Evolutionary conservation across 2,329 filamentous ascomycete species (phyloP).

Genomic region (Sporothrix humicola): DNA sequence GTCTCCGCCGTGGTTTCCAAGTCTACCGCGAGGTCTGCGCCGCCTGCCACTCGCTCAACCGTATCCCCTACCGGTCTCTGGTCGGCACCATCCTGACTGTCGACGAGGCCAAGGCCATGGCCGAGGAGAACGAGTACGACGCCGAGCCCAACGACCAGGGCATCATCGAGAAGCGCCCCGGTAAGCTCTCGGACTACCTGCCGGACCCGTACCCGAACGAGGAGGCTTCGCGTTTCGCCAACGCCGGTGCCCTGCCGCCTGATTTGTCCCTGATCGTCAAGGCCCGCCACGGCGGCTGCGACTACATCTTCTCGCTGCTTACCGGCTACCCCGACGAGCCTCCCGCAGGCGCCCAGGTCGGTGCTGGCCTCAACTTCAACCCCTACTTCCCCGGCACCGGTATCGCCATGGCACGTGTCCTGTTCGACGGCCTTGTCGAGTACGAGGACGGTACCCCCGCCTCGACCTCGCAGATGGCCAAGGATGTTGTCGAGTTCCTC

Average conservation of each 20-base stretch:
- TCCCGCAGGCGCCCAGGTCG: conserved; percentile 84
- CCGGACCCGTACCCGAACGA: conserved; percentile 98
- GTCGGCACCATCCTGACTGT: conserved; percentile 93
- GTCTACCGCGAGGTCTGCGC: conserved; percentile 99
- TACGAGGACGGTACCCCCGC: conserved; percentile 97
- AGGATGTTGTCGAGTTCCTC: conserved; percentile 98
- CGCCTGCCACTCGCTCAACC: conserved; percentile 93
- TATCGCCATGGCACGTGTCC: conserved; percentile 97
- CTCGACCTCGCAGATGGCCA: conserved; percentile 98
- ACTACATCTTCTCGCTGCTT: conserved; percentile 97
- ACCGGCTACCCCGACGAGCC: conserved; percentile 98
- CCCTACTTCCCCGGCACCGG: conserved; percentile 99
- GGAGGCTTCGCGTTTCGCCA: conserved; percentile 95
- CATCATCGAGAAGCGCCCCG: conserved; percentile 96
- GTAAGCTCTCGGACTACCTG: conserved; percentile 98
- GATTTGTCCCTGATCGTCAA: conserved; percentile 98
- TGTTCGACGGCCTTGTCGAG: conserved; percentile 96
- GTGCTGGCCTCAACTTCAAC: conserved; percentile 97
- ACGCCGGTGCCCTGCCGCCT: conserved; percentile 96
- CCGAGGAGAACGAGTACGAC: conserved; percentile 98
- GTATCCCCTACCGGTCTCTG: conserved; percentile 90
- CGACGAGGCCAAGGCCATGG: conserved; percentile 95
- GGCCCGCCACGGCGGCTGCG: conserved; percentile 93
- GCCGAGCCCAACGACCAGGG: conserved; percentile 97
- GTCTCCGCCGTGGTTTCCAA: conserved; percentile 98